Percentiles rank a stretch among this genome's conserved stretches.
Evolutionary conservation across 768 basidiomycete genomes (phyloP).

Genomic region (Russula olivacea): DNA sequence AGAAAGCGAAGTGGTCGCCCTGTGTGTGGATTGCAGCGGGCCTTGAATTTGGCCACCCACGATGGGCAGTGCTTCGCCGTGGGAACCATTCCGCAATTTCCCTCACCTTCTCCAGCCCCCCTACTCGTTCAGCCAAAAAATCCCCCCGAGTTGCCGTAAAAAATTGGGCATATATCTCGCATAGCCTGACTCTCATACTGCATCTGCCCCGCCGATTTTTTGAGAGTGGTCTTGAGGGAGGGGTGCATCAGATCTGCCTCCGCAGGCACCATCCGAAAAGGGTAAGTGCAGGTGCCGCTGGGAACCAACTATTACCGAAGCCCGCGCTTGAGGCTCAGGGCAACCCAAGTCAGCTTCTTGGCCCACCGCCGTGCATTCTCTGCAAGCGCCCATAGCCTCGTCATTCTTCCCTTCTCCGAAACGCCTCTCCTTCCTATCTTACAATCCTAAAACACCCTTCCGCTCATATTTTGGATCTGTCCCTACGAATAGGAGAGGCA

Average conservation of each 20-base stretch:
- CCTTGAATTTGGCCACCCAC: constrained; percentile 28
- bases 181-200: not conserved
- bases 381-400: constrained; percentile 12
- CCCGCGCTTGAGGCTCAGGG: constrained; percentile 23
- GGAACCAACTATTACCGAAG: constrained; percentile 24
- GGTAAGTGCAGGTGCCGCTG: constrained; percentile 25
- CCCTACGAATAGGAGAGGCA: not conserved
- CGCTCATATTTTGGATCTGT: not conserved
- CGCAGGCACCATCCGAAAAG: constrained; percentile 22
- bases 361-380: constrained; percentile 8
- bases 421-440: not conserved
- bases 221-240: not conserved
- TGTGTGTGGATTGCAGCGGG: constrained; percentile 25
- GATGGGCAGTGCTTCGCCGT: constrained; percentile 24
- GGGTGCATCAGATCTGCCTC: constrained; percentile 18
- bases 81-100: constrained; percentile 23
- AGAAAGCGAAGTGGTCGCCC: constrained; percentile 22
- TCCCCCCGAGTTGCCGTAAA: not conserved
- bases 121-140: not conserved
- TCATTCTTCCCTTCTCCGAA: constrained; percentile 10
- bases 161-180: not conserved
- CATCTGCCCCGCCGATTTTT: constrained; percentile 23
- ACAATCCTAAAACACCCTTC: not conserved
- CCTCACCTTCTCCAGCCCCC: constrained; percentile 17
- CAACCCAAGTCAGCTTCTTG: constrained; percentile 18